Evolutionary conservation across 352 stramenopile species (phyloP), one percentile per base, ranked within the genome.

Genomic region (Phytophthora sp.): DNA sequence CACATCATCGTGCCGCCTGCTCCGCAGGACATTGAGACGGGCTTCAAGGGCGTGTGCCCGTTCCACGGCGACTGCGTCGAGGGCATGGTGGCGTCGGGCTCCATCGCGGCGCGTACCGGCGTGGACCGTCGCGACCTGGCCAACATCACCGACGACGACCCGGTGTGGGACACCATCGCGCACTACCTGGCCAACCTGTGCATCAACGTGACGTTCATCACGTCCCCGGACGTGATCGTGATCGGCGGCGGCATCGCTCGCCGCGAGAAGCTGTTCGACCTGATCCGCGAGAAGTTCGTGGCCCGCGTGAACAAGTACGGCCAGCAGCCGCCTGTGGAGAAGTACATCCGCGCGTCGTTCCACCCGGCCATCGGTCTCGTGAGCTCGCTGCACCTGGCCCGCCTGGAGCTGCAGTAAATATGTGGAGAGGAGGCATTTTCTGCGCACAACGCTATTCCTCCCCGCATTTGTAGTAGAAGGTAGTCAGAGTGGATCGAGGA

Each of bases 151-250:
- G 93, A 99, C 75, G 79, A 96, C 45, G 67, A 97, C 73, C 72
- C 76, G 2, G 74, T 99, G 27, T 99, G 96, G 96, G 83, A 96
- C 63, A 95, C 95, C 50, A 88, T 97, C 20, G 94, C 96, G 4
- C 97, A 99, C 78, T 97, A 98, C 66, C 77, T 99, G 59, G 96
- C 92, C 37, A 95, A 97, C 73, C 72, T 98, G 17, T 99, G 96
- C 76, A 86, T 91, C 13, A 98, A 96, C 57, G 72, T 99, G 26
- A 88, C 97, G 21, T 88, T 99, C 49, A 83, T 93, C 7, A 90
- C 89, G 38, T 98, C 92, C 13, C 88, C 96, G 8, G 82, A 99
- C 65, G 89, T 94, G 37, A 99, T 99, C 67, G 93, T 98, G 6
- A 90, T 99, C 39, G 94, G 94, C 51, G 97, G 96, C 48, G 97